Base-by-base conservation (phyloP, 108 stramenopile genomes). In the Skeletonema costatum region DNA sequence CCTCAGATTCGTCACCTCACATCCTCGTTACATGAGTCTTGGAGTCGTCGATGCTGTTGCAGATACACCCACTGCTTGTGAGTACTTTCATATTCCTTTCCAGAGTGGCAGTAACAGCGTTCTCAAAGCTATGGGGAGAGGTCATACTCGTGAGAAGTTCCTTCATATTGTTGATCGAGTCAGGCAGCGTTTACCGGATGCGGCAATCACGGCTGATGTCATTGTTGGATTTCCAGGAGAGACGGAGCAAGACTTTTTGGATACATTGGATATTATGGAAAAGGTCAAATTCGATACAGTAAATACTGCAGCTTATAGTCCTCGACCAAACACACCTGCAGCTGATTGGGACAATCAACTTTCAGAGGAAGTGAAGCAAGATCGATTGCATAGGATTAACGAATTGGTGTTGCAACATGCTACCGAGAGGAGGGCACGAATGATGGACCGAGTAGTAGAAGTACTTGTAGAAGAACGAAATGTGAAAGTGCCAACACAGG, bases 181-280 rank as follows among this genome's bases (percentile, higher is more conserved):
- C 70, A 87, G 95, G 74, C 71, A 89, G 74, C 65, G 81, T 46
- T 58, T 94, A 21, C 97, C 97, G 10, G 97, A 99, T 77, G 98
- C 98, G n/a, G 87, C 96, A 3, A 97, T 99, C 35, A 92, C 92
- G 2, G 93, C 92, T 13, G 97, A 98, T 75, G 87, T 90, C 1
- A 97, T 98, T 64, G 96, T 97, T 8, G 97, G 98, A 17, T 98
- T 98, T 74, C 97, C 98, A 21, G 98, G 98, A 17, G 98, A 99
- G 83, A 98, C 98, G 2, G 97, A 99, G 60, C 94, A 96, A 78
- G 87, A 97, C 29, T 99, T 99, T 81, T 85, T 96, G 84, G 86
- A 89, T 58, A 97, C 97, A 31, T 74, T 99, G 9, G 71, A 85
- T 32, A 82, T 99, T 19, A 98, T 99, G 98, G 90, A 96, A 66